phyloP scores from a whole-genome alignment of 495 filamentous ascomycete genomes.

The Penicillium lagena region DNA sequence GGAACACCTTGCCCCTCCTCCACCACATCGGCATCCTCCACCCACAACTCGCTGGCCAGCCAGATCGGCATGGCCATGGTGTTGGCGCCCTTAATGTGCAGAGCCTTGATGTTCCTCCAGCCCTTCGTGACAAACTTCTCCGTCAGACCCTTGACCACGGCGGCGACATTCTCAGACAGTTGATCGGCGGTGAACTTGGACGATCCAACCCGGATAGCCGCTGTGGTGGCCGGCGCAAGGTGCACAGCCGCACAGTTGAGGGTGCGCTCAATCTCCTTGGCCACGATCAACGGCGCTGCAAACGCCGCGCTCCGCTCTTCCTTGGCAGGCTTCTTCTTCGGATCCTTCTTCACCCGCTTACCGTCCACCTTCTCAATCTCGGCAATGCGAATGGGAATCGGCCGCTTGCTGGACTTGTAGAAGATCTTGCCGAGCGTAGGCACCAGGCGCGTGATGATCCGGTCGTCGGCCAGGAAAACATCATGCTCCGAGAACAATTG shows the following conservation, averaged over 20 bases:
- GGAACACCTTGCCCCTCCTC: constrained; percentile 45
- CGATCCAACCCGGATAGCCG: constrained; percentile 64
- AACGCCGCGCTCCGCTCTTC: constrained; percentile 34
- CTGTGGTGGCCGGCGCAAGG: constrained; percentile 58
- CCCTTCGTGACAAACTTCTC: constrained; percentile 74
- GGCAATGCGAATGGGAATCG: constrained; percentile 73
- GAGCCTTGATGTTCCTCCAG: constrained; percentile 73
- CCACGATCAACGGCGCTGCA: constrained; percentile 48
- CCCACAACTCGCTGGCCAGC: constrained; percentile 85
- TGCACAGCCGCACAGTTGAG: constrained; percentile 67
- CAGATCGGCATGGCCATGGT: constrained; percentile 87
- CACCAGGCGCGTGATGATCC: constrained; percentile 72
- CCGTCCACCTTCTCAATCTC: constrained; percentile 59
- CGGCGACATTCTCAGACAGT: constrained; percentile 71
- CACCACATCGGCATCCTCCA: constrained; percentile 73
- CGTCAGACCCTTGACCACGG: constrained; percentile 59
- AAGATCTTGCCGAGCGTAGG: constrained; percentile 78
- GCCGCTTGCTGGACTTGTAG: constrained; percentile 78
- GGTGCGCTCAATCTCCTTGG: constrained; percentile 64
- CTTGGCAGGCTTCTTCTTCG: constrained; percentile 28
- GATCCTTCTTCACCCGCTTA: constrained; percentile 53
- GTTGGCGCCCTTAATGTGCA: constrained; percentile 84
- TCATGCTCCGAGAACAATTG: constrained; percentile 81
- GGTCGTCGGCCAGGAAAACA: constrained; percentile 81
- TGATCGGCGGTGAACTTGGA: constrained; percentile 67